Conservation (phyloP, 148 eudicot species). For the Gaultheria prostrata region DNA sequence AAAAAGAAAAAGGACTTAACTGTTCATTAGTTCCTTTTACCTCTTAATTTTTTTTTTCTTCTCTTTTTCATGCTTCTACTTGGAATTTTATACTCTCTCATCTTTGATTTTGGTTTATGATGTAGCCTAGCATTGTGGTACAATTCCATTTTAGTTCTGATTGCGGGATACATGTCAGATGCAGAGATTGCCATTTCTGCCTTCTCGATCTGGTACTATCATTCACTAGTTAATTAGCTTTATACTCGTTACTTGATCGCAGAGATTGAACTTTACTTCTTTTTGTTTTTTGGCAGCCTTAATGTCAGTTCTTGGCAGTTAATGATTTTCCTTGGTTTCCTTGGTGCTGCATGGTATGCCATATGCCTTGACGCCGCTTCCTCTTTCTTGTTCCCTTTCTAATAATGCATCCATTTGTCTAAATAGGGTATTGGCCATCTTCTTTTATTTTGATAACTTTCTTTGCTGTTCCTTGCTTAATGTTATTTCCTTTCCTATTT, state of each 20-base stretch:
- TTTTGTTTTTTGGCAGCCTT: conserved; percentile 42
- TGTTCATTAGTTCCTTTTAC: neutral
- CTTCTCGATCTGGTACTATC: conserved; percentile 63
- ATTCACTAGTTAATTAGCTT: neutral
- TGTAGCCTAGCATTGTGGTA: conserved; percentile 74
- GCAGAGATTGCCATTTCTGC: conserved; percentile 71
- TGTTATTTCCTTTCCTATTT: neutral
- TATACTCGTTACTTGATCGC: neutral
- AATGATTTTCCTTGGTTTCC: conserved; percentile 69
- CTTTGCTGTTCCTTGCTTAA: neutral
- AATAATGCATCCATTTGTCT: neutral
- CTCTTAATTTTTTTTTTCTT: neutral
- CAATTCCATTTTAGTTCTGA: conserved; percentile 55
- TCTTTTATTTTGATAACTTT: neutral
- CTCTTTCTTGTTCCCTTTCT: neutral
- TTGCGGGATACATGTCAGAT: conserved; percentile 64
- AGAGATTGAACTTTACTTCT: neutral
- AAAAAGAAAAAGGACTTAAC: too few relatives aligned
- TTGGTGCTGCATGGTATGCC: conserved; percentile 59
- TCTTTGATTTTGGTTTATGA: neutral
- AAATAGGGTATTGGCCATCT: neutral
- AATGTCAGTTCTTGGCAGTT: conserved; percentile 58
- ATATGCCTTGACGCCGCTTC: neutral
- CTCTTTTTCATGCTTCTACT: neutral
- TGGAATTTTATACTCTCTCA: neutral